A percentile compares a stretch with the other conserved stretches of the same genome.
phyloP scores from a whole-genome alignment of 306 rosid genomes.

The Cucurbita moschata region DNA sequence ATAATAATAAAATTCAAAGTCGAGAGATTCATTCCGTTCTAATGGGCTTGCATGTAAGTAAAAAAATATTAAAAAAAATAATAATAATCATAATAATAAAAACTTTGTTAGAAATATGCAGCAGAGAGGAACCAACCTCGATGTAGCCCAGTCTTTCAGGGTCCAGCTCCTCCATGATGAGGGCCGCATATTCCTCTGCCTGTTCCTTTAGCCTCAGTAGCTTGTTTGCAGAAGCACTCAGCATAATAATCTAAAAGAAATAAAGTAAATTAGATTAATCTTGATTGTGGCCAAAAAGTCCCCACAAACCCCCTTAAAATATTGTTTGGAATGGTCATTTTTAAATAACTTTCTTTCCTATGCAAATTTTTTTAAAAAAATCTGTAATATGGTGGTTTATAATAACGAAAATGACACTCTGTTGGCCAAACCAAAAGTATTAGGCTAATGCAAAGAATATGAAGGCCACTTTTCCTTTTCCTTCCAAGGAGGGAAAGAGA shows the following conservation, averaged over 20 bases:
- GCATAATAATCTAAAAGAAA: slow-evolving; percentile 58
- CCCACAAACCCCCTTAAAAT: slow-evolving; percentile 54
- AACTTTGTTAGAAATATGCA: background rate
- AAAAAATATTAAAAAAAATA: background rate
- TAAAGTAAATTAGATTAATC: background rate
- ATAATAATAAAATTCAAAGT: no score
- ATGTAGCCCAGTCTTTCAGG: slow-evolving; percentile 93
- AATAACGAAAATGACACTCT: slow-evolving; percentile 20
- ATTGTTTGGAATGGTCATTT: background rate
- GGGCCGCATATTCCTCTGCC: slow-evolving; percentile 99
- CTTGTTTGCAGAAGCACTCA: slow-evolving; percentile 94
- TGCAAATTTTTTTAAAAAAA: background rate
- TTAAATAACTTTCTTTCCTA: background rate
- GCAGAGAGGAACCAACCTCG: slow-evolving; percentile 35
- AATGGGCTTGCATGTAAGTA: background rate
- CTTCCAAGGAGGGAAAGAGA: background rate
- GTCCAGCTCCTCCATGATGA: slow-evolving; percentile 95
- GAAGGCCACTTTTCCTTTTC: slow-evolving; percentile 1
- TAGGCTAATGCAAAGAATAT: slow-evolving; percentile 9
- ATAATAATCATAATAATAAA: background rate
- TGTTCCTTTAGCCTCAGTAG: slow-evolving; percentile 89
- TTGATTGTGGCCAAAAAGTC: slow-evolving; percentile 29
- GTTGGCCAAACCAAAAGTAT: slow-evolving; percentile 15
- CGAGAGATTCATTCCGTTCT: no score
- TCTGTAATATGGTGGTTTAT: background rate